Conservation (phyloP, 345 rosid genomes). For the Populus simonii region DNA sequence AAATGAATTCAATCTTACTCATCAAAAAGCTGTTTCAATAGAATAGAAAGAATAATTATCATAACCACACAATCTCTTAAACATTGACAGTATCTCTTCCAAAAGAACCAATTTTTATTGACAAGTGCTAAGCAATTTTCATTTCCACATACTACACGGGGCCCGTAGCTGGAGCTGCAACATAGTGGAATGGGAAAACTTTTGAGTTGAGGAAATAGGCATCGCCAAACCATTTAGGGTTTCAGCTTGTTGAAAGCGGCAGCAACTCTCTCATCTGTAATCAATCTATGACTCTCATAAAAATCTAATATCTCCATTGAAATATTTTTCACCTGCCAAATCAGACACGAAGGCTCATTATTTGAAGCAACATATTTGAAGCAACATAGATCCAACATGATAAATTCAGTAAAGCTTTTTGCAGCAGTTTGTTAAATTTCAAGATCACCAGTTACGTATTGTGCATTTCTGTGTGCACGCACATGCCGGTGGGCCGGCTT, state of each 20-base stretch:
- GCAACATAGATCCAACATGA: background rate
- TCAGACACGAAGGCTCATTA: background rate
- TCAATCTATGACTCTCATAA: conserved; percentile 43
- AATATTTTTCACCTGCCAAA: conserved; percentile 52
- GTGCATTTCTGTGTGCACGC: too few species aligned
- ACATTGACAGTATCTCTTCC: background rate
- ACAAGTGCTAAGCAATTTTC: background rate
- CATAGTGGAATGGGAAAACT: background rate
- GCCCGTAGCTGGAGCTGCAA: background rate
- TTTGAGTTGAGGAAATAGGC: background rate
- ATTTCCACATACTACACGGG: background rate
- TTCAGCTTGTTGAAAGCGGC: conserved; percentile 54
- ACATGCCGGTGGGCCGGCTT: too few species aligned
- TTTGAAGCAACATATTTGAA: background rate
- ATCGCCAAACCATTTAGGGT: conserved; percentile 26
- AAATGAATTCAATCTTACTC: background rate
- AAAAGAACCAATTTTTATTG: background rate
- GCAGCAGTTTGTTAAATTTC: background rate
- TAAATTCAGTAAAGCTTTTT: too few species aligned
- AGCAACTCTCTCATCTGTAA: conserved; percentile 40
- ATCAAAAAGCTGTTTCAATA: background rate
- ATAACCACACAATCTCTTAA: background rate
- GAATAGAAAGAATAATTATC: background rate
- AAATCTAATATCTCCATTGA: conserved; percentile 60
- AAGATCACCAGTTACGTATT: background rate